phyloP scores from a whole-genome alignment of 306 rosid species.

The Ormosia semicastrata region DNA sequence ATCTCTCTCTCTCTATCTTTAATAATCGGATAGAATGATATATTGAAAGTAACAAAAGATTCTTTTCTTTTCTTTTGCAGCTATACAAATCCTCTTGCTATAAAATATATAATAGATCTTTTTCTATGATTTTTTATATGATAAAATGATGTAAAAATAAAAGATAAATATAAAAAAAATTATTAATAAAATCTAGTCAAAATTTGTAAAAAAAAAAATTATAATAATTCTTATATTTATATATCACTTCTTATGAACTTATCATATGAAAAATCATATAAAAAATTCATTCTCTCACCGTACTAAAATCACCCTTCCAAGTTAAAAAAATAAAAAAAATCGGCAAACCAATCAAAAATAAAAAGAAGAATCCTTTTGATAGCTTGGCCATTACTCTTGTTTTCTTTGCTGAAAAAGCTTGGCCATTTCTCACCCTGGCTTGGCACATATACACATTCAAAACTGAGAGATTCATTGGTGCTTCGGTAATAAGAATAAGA shows the following conservation, averaged over 20 bases:
- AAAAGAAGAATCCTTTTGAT: not conserved
- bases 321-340: not conserved
- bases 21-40: not conserved
- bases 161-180: too few relatives aligned
- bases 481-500: too few relatives aligned
- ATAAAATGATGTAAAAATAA: too few relatives aligned
- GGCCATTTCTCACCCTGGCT: not conserved
- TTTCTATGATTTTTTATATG: too few relatives aligned
- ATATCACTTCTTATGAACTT: too few relatives aligned
- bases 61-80: not conserved
- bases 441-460: not conserved
- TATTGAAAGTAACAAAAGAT: conserved; percentile 13
- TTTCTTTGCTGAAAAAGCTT: not conserved
- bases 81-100: not conserved
- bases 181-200: too few relatives aligned
- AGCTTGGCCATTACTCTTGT: conserved; percentile 1
- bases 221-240: too few relatives aligned
- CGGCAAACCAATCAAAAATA: not conserved
- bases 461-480: not conserved
- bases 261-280: too few relatives aligned
- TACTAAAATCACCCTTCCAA: not conserved
- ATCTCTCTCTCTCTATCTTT: not conserved
- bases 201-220: too few relatives aligned
- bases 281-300: too few relatives aligned
- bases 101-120: not conserved